phyloP scores from a whole-genome alignment of 371 early-diverging fungal species.

The Sporodiniella umbellata region DNA sequence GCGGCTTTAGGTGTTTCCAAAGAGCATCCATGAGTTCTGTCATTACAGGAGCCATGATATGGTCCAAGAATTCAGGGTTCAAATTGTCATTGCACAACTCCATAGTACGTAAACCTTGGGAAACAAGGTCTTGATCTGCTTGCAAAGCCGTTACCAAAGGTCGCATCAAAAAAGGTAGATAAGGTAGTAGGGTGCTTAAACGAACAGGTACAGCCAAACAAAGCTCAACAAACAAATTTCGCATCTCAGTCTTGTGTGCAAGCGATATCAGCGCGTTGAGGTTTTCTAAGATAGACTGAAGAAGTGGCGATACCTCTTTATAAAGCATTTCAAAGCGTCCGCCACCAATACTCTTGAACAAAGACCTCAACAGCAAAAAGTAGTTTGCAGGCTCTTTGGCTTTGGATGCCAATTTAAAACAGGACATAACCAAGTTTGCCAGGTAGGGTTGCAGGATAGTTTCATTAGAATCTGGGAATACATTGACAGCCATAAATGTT shows the following conservation, averaged over 20 bases:
- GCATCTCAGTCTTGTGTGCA: constrained; percentile 80
- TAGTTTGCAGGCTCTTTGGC: constrained; percentile 89
- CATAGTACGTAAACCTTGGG: constrained; percentile 93
- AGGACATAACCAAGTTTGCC: constrained; percentile 83
- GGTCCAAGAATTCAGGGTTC: constrained; percentile 95
- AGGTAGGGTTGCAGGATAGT: constrained; percentile 89
- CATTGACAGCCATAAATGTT: constrained; percentile 91
- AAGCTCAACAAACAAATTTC: constrained; percentile 85
- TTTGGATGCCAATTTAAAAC: constrained; percentile 79
- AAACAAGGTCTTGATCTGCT: constrained; percentile 88
- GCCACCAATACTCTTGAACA: constrained; percentile 83
- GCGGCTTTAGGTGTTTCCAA: constrained; percentile 88
- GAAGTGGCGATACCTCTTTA: constrained; percentile 90
- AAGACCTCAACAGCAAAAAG: constrained; percentile 83
- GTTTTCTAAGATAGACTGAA: constrained; percentile 87
- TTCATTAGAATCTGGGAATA: constrained; percentile 93
- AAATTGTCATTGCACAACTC: constrained; percentile 98
- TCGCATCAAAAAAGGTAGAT: constrained; percentile 93
- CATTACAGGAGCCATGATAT: constrained; percentile 92
- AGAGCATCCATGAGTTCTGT: constrained; percentile 90
- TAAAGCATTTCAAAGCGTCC: constrained; percentile 64
- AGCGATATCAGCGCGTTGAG: constrained; percentile 81
- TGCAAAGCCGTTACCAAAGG: constrained; percentile 94
- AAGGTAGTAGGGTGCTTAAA: constrained; percentile 91
- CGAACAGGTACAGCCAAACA: constrained; percentile 97